Conservation (phyloP, 2,329 filamentous ascomycete species). For the Fulvia fulva region DNA sequence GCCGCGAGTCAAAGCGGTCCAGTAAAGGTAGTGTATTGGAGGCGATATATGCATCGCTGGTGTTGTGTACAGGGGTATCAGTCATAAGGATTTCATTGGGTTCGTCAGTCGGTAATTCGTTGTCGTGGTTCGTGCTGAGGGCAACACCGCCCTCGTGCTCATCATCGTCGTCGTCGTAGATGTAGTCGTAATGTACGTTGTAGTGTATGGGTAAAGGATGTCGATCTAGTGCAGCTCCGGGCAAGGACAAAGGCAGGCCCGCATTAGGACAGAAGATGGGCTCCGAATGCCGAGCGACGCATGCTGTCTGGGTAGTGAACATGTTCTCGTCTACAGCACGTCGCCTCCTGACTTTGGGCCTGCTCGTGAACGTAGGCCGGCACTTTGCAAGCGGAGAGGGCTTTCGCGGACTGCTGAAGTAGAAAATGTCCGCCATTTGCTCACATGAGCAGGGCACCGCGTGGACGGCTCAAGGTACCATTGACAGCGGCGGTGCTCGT, state of each 20-base stretch:
- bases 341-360: constrained; percentile 14
- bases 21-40: background rate
- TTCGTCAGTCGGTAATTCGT: background rate
- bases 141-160: constrained; percentile 12
- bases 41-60: background rate
- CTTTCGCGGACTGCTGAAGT: constrained; percentile 24
- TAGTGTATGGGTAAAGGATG: constrained; percentile 7
- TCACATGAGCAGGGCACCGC: constrained; percentile 5
- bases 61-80: background rate
- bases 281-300: constrained; percentile 28
- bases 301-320: constrained; percentile 22
- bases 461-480: background rate
- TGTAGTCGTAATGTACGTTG: constrained; percentile 2
- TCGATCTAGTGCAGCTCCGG: constrained; percentile 10
- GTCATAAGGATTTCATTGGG: background rate
- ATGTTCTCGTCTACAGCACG: constrained; percentile 17
- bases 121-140: background rate
- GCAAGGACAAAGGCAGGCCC: constrained; percentile 15
- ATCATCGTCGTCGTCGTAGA: constrained; percentile 13
- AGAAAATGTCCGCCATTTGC: constrained; percentile 25
- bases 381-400: constrained; percentile 11
- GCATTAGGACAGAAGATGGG: constrained; percentile 26
- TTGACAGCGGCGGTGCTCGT: constrained; percentile 4
- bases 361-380: constrained; percentile 15
- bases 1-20: background rate